phyloP scores from a whole-genome alignment of 78 protist genomes.

The Guillardia theta region DNA sequence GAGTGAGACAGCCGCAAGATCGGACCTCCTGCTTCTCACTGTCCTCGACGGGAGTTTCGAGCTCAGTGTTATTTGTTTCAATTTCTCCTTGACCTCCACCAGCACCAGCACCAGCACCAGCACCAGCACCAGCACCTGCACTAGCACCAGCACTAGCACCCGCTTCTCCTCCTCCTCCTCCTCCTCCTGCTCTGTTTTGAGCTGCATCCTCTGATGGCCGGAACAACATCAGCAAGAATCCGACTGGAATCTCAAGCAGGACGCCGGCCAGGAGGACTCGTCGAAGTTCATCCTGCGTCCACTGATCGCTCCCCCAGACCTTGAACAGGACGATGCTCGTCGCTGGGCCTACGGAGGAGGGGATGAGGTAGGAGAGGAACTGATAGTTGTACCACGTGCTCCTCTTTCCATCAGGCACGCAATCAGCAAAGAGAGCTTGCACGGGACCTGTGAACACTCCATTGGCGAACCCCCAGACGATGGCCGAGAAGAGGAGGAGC shows the following conservation, averaged over 20 bases:
- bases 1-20: too few relatives aligned
- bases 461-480: not conserved
- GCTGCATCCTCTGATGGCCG: not conserved
- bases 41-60: too few relatives aligned
- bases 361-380: not conserved
- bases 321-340: not conserved
- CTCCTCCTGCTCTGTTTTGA: not conserved
- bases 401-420: not conserved
- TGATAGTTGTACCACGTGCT: not conserved
- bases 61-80: not conserved
- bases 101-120: too few relatives aligned
- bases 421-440: slow-evolving; percentile 39
- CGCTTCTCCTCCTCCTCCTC: not conserved
- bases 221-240: not conserved
- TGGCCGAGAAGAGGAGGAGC: not conserved
- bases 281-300: not conserved
- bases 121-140: too few relatives aligned
- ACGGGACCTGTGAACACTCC: not conserved
- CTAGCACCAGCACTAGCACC: too few relatives aligned
- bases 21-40: too few relatives aligned
- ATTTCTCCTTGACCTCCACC: not conserved
- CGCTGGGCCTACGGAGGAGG: not conserved
- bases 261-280: not conserved
- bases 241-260: not conserved
- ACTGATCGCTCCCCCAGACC: not conserved